phyloP scores from a whole-genome alignment of 2,329 filamentous ascomycete genomes.

The Cordyceps farinosa region DNA sequence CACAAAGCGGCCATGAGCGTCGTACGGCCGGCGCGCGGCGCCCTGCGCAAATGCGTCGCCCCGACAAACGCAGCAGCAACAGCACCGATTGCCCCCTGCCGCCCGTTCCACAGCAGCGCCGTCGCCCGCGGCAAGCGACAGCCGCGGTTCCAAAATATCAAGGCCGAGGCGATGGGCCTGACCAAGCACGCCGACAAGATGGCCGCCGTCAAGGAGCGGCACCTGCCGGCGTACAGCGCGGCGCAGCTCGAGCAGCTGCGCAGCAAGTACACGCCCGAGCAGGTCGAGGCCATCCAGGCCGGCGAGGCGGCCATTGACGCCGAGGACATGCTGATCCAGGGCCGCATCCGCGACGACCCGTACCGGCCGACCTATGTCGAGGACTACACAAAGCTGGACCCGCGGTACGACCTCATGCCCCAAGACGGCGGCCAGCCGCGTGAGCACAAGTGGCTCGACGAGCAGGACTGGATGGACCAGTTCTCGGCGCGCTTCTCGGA shows the following conservation, averaged over 20 bases:
- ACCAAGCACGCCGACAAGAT: conserved; percentile 39
- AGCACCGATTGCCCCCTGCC: conserved; percentile 30
- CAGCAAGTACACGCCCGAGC: conserved; percentile 71
- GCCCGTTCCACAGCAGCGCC: conserved; percentile 51
- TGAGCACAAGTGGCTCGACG: conserved; percentile 55
- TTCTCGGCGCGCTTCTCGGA: conserved; percentile 47
- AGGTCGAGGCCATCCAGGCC: conserved; percentile 76
- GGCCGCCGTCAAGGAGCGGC: conserved; percentile 42
- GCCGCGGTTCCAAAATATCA: conserved; percentile 52
- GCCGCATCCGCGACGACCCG: conserved; percentile 66
- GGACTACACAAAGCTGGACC: conserved; percentile 74
- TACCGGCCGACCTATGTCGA: conserved; percentile 75
- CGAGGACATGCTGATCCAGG: conserved; percentile 71
- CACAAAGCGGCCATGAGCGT: conserved; percentile 46
- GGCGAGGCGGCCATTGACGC: conserved; percentile 74
- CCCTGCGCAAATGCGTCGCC: conserved; percentile 49
- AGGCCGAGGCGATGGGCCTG: conserved; percentile 50
- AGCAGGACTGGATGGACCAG: conserved; percentile 57
- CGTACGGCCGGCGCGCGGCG: conserved; percentile 51
- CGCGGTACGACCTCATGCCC: conserved; percentile 69
- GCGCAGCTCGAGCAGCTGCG: conserved; percentile 61
- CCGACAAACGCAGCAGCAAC: conserved; percentile 25
- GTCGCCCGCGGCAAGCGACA: conserved; percentile 43
- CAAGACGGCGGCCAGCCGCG: conserved; percentile 47
- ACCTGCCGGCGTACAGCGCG: conserved; percentile 62